Percentiles rank a stretch among this genome's conserved stretches.
phyloP scores from a whole-genome alignment of 1,284 basidiomycete species.

The Tilletiaria anomala region DNA sequence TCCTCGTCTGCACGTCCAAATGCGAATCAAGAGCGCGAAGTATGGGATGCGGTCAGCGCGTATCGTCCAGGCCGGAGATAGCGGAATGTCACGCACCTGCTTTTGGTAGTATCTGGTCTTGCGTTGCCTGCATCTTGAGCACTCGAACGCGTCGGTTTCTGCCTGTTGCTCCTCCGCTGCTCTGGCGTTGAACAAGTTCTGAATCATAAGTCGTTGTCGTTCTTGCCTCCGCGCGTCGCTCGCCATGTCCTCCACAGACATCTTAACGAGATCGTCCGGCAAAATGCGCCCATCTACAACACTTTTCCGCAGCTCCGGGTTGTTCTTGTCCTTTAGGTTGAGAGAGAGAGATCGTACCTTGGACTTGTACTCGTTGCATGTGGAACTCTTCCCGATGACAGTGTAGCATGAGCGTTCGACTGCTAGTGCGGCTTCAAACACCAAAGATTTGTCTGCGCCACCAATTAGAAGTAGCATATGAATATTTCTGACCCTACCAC shows the following conservation, averaged over 20 bases:
- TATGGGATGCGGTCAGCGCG: too few species aligned
- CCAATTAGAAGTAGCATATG: background rate
- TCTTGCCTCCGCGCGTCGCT: slow-evolving; percentile 77
- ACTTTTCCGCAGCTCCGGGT: slow-evolving; percentile 68
- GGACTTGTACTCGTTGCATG: slow-evolving; percentile 48
- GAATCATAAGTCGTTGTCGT: slow-evolving; percentile 48
- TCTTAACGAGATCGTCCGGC: slow-evolving; percentile 57
- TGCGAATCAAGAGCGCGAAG: too few species aligned
- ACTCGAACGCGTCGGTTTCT: slow-evolving; percentile 97
- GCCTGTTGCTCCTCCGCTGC: slow-evolving; percentile 68
- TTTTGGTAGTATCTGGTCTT: slow-evolving; percentile 38
- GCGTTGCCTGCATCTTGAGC: slow-evolving; percentile 56
- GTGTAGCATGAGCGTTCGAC: slow-evolving; percentile 42
- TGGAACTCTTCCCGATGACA: slow-evolving; percentile 19
- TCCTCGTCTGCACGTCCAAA: too few species aligned
- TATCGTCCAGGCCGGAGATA: too few species aligned
- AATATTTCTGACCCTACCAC: background rate
- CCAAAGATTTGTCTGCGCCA: slow-evolving; percentile 39
- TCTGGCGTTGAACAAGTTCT: slow-evolving; percentile 77
- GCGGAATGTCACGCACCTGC: too few species aligned
- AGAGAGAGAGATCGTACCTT: slow-evolving; percentile 80
- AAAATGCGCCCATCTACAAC: slow-evolving; percentile 67
- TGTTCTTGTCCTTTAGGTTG: slow-evolving; percentile 90
- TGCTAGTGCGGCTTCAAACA: slow-evolving; percentile 41
- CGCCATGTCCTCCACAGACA: slow-evolving; percentile 87